Conservation (phyloP, 148 eudicot genomes). For the Polygonum maritimum region DNA sequence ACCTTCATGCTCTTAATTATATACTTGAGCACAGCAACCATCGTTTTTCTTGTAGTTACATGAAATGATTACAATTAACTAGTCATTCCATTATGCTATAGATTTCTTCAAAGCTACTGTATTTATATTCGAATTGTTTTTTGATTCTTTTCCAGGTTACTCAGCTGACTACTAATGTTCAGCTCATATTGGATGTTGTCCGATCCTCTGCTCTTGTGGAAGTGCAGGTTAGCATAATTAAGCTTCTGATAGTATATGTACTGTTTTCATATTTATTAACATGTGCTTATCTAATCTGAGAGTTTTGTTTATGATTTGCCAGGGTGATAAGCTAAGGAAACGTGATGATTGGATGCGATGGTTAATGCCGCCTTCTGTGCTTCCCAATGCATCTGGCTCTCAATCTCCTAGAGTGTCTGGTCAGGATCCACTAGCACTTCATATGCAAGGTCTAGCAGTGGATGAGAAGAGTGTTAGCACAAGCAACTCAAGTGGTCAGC, state of each 20-base stretch:
- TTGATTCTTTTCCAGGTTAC: constrained; percentile 27
- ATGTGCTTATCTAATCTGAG: neutral
- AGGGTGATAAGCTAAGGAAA: constrained; percentile 64
- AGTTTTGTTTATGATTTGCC: neutral
- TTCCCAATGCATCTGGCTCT: constrained; percentile 24
- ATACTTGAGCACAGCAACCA: too few species aligned
- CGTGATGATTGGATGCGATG: constrained; percentile 60
- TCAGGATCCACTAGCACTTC: constrained; percentile 17
- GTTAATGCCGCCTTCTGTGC: constrained; percentile 45
- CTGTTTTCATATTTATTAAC: neutral
- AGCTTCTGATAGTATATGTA: neutral
- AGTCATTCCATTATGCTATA: neutral
- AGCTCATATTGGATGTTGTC: constrained; percentile 52
- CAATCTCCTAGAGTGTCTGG: constrained; percentile 17
- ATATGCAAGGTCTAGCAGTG: constrained; percentile 30
- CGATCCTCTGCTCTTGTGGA: constrained; percentile 53
- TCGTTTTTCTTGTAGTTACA: too few species aligned
- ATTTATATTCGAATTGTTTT: neutral
- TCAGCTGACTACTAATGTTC: constrained; percentile 48
- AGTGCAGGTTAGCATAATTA: constrained; percentile 44
- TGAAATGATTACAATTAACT: neutral
- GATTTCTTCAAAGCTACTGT: neutral
- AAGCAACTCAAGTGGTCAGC: constrained; percentile 4
- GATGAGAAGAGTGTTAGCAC: constrained; percentile 24
- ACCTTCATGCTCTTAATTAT: too few species aligned